A percentile compares a stretch with the other conserved stretches of the same genome.
phyloP scores from a whole-genome alignment of 2,329 filamentous ascomycete species.

The Calonectria pauciramosa region DNA sequence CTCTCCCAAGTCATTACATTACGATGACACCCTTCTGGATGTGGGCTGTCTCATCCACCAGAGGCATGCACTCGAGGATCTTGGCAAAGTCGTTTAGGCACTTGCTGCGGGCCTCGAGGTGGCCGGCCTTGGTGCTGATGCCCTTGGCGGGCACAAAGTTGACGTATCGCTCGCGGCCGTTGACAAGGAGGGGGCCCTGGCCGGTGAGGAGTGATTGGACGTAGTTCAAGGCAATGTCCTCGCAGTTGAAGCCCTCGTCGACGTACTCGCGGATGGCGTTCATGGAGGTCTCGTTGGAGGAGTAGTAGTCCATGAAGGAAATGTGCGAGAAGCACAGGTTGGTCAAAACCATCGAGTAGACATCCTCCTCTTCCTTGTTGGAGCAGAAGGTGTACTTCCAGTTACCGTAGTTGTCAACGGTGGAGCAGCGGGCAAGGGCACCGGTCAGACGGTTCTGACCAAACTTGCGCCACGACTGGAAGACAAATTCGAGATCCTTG shows the following conservation, averaged over 20 bases:
- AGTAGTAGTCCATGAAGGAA: slow-evolving; percentile 56
- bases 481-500: slow-evolving; percentile 55
- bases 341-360: slow-evolving; percentile 55
- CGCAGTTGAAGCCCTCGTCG: slow-evolving; percentile 56
- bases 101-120: slow-evolving; percentile 50
- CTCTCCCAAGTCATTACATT: neutral
- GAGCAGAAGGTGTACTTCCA: slow-evolving; percentile 53
- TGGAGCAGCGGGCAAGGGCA: slow-evolving; percentile 53
- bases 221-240: slow-evolving; percentile 57
- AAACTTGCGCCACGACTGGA: slow-evolving; percentile 56
- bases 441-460: slow-evolving; percentile 52
- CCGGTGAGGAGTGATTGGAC: slow-evolving; percentile 51
- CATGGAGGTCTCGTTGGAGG: slow-evolving; percentile 49
- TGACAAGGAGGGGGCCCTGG: slow-evolving; percentile 52
- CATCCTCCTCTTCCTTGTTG: slow-evolving; percentile 38
- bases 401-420: slow-evolving; percentile 39
- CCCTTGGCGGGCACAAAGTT: slow-evolving; percentile 49
- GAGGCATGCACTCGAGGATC: slow-evolving; percentile 52
- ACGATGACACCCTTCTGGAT: slow-evolving; percentile 50
- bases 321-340: slow-evolving; percentile 55
- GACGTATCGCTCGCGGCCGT: slow-evolving; percentile 49
- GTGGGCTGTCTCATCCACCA: slow-evolving; percentile 51
- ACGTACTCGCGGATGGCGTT: slow-evolving; percentile 52
- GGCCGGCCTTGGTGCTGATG: slow-evolving; percentile 51
- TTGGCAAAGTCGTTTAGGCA: slow-evolving; percentile 53